These are phyloP conservation scores for Vigna reflexopilosa DNA, from an alignment of 306 rosid genomes.

Conservation along the genomic window DNA sequence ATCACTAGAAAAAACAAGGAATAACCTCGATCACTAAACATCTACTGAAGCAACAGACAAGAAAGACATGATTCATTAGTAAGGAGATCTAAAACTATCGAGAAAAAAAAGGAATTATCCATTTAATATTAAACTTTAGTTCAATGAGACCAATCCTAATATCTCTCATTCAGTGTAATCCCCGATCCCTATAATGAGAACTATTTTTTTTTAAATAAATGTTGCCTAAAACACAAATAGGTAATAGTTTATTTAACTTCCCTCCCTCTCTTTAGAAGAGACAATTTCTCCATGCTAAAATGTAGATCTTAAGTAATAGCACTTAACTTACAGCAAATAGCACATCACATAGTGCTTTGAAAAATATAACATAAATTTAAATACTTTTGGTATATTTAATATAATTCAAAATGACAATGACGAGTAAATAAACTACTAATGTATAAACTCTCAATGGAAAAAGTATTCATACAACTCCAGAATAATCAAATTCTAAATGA, in stretches of 20 bases:
- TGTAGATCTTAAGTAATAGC: background rate
- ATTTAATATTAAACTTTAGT: background rate
- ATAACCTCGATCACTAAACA: background rate
- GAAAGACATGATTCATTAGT: background rate
- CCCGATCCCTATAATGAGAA: background rate
- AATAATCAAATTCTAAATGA: background rate
- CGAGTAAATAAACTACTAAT: background rate
- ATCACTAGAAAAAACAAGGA: background rate
- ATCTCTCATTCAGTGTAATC: background rate
- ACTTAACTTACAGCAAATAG: conserved; percentile 3
- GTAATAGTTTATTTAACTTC: background rate
- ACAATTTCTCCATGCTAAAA: background rate
- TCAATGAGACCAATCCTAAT: background rate
- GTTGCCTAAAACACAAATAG: background rate
- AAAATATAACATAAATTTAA: conserved; percentile 2
- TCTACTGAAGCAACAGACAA: background rate
- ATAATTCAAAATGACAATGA: background rate
- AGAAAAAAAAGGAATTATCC: background rate
- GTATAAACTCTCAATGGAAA: background rate
- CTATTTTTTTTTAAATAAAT: background rate
- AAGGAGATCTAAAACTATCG: background rate
- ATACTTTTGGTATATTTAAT: background rate
- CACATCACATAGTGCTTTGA: background rate
- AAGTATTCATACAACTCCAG: background rate
- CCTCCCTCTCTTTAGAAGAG: background rate